phyloP scores from a whole-genome alignment of 2,329 filamentous ascomycete genomes.

The Teratosphaeriaceae sp. region DNA sequence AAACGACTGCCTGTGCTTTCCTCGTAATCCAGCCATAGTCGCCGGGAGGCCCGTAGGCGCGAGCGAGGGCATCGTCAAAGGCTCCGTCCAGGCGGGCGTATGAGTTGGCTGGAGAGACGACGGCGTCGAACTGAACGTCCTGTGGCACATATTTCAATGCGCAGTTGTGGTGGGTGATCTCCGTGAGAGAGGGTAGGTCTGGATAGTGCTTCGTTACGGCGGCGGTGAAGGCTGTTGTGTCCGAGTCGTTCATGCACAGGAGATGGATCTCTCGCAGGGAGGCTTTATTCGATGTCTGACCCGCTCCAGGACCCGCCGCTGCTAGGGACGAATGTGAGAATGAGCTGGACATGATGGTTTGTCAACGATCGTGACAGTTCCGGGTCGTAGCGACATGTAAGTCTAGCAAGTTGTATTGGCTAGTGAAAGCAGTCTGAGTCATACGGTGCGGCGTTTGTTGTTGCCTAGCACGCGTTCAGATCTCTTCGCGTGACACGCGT shows the following conservation, averaged over 20 bases:
- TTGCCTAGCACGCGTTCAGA: too few relatives aligned
- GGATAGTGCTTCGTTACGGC: constrained; percentile 1
- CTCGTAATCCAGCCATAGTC: constrained; percentile 2
- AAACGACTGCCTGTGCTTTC: constrained; percentile 1
- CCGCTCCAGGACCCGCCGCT: too few relatives aligned
- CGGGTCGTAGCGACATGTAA: too few relatives aligned
- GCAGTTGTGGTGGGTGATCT: background rate
- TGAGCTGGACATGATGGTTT: too few relatives aligned
- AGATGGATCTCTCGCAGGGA: background rate
- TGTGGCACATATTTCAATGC: background rate
- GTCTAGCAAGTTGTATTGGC: too few relatives aligned
- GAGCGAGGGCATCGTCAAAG: constrained; percentile 2
- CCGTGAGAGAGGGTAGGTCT: background rate
- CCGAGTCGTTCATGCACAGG: background rate
- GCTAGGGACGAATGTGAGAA: too few relatives aligned
- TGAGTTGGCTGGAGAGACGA: constrained; percentile 1
- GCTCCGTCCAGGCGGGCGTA: constrained; percentile 3
- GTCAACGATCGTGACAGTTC: too few relatives aligned
- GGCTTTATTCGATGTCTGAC: background rate
- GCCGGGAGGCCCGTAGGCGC: background rate
- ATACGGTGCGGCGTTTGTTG: too few relatives aligned
- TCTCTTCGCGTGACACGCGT: too few relatives aligned
- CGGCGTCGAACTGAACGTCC: background rate
- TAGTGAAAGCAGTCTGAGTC: too few relatives aligned
- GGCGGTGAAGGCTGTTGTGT: background rate